Evolutionary conservation across 805 yeast genomes (phyloP), one percentile per base, ranked within the genome.

Genomic region (Yamadazyma takamatsuzukensis): DNA sequence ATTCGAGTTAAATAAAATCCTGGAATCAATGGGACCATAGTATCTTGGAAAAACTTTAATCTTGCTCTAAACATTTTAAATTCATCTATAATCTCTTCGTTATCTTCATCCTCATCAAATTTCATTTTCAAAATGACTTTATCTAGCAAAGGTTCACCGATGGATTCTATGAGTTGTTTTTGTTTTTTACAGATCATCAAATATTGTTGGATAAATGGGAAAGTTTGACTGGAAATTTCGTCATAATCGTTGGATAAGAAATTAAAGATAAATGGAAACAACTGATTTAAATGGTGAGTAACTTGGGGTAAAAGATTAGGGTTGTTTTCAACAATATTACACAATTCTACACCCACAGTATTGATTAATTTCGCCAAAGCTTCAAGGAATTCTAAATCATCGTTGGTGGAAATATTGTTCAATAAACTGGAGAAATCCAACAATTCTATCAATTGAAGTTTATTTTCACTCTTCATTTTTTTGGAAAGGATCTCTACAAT

Each of bases 201-300:
- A 53, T 80, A 88, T 32, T 78, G 83, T 23, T 84, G 76, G 28
- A 93, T 64, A 48, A 87, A 83, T 6, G 93, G 82, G 50, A 90
- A 83, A 5, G 87, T 83, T 54, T 86, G 95, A 23, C 73, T 68
- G 1, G 94, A 77, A 10, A 90, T 81, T 45, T 93, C 97, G 56
- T 93, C 97, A 51, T 81, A 88, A 42, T 82, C 95, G 54, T 87
- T 83, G 18, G 76, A 72, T 52, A 93, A 70, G 43, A 82, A 85
- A 38, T 70, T 70, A 37, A 90, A 70, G 6, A 83, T 66, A 18
- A 78, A 66, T 15, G 97, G 96, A 67, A 86, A 75, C 13, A 84
- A 64, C 36, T 75, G 74, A 18, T 78, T 54, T 13, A 85, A 64
- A 6, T 7, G 6, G 12, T 19, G 30, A 27, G 64, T 56, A 25